Base-by-base conservation (phyloP, 2,329 filamentous ascomycete genomes). In the Catunica adiposa region DNA sequence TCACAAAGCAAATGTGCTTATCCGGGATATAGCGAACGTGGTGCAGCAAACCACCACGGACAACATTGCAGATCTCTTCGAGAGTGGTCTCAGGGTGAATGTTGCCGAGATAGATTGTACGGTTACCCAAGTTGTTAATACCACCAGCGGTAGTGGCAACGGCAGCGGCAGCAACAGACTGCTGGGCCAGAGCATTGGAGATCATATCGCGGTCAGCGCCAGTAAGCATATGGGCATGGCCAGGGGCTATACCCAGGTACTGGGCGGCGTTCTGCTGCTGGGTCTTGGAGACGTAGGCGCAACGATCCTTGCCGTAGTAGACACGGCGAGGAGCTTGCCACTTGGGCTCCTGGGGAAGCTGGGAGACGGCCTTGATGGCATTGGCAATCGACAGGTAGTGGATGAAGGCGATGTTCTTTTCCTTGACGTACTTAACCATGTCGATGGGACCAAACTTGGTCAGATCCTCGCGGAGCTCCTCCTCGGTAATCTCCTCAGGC, bases 1-100 rank as follows among this genome's bases (percentile, higher is more conserved):
- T 98, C 57, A 98, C 92, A 66, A 98, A 98, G 76, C 92, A 98
- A 63, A 98, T 98, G 71, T 98, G 92, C 79, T 98, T 98, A 73
- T 98, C 92, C 5, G 92, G 92, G 63, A 98, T 98, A 71, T 97
- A 98, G 63, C 92, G 88, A 68, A 98, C 94, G 69, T 98, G 92
- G 69, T 98, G 92, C 63, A 98, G 77, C 61, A 98, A 78, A 63
- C 92, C 92, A 58, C 92, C 92, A 61, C 92, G 82, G 54, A 98
- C 92, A 57, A 98, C 92, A 66, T 98, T 98, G 78, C 92, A 98
- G 67, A 98, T 98, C 72, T 98, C 92, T 72, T 98, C 92, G 63
- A 97, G 94, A 1, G 90, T 97, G 1, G 92, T 98, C 72, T 98
- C 92, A 0, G 92, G 92, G 68, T 98, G 92, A 61, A 98, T 98